Evolutionary conservation across 225 moss, liverwort and hornwort genomes (phyloP).

Genomic region (Climacium dendroides): DNA sequence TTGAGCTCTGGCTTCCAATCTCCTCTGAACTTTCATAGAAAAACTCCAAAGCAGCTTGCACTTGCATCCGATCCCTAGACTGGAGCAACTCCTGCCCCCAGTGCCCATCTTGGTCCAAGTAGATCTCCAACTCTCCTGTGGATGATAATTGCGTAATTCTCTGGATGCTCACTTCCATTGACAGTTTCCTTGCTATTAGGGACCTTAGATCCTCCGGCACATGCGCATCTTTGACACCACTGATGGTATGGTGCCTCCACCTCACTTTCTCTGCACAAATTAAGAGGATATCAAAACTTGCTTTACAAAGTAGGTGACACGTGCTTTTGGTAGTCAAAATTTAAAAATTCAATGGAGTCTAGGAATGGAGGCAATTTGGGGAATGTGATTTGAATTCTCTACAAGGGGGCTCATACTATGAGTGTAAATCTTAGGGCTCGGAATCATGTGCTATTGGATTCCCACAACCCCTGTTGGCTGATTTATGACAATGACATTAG

Average conservation of each 20-base stretch:
- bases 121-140: constrained; percentile 1
- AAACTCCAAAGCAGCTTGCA: constrained; percentile 20
- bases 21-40: constrained; percentile 12
- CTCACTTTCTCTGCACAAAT: constrained; percentile 10
- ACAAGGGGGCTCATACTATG: background rate
- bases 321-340: background rate
- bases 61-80: background rate
- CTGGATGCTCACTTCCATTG: constrained; percentile 35
- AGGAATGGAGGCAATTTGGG: background rate
- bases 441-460: background rate
- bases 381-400: background rate
- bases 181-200: constrained; percentile 24
- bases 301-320: background rate
- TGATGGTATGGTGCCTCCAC: constrained; percentile 16
- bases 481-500: background rate
- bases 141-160: constrained; percentile 18
- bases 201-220: constrained; percentile 21
- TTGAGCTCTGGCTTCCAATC: constrained; percentile 14
- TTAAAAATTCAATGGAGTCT: background rate
- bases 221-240: constrained; percentile 10
- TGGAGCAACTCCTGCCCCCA: background rate
- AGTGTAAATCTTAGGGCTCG: background rate
- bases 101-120: constrained; percentile 6
- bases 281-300: background rate
- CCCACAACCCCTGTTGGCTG: background rate